A percentile compares a stretch with the other conserved stretches of the same genome.
Conservation (phyloP, 2,329 filamentous ascomycete genomes). For the Pyrenophora teres region DNA sequence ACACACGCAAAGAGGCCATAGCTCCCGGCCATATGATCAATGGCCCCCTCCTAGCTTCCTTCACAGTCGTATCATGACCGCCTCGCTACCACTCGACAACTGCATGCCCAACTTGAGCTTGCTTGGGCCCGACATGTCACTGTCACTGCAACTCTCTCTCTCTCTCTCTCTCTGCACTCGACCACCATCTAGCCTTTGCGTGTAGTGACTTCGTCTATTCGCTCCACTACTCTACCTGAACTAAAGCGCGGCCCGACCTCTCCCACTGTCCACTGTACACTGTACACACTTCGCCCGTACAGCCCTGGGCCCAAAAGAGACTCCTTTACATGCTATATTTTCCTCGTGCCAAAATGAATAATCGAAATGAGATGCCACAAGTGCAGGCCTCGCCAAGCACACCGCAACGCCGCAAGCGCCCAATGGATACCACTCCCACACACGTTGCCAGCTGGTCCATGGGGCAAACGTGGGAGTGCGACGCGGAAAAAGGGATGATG, state of each 20-base stretch:
- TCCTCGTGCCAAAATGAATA: constrained; percentile 33
- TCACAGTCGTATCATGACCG: constrained; percentile 1
- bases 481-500: constrained; percentile 29
- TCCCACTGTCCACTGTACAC: constrained; percentile 14
- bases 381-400: constrained; percentile 23
- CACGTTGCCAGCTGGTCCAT: constrained; percentile 25
- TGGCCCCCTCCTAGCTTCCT: constrained; percentile 6
- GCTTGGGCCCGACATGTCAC: no score
- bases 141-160: no score
- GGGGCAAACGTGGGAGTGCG: constrained; percentile 27
- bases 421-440: constrained; percentile 28
- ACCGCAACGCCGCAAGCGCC: constrained; percentile 36
- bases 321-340: constrained; percentile 39
- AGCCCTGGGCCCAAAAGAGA: constrained; percentile 21
- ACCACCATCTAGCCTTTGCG: background rate
- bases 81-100: background rate
- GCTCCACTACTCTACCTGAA: constrained; percentile 29
- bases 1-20: constrained; percentile 17
- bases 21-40: constrained; percentile 13
- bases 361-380: constrained; percentile 32
- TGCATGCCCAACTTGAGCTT: no score
- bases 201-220: constrained; percentile 29
- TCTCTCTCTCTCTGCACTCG: no score
- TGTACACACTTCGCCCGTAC: constrained; percentile 14
- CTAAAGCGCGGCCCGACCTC: constrained; percentile 16